phyloP scores from a whole-genome alignment of 2,329 filamentous ascomycete species.

The Cercospora canescens region DNA sequence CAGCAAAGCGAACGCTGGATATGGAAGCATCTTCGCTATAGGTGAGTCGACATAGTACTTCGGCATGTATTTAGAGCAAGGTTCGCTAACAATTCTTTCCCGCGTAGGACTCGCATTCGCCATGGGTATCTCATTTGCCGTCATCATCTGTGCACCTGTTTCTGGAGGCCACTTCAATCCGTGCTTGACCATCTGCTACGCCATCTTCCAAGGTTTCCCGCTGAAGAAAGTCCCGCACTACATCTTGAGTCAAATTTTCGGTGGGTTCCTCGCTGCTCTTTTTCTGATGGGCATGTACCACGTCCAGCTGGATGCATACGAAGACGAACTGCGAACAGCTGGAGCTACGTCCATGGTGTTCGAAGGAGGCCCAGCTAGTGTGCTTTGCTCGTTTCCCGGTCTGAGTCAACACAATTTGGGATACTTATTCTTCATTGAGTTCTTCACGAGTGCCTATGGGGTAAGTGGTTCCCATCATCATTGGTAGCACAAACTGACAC shows the following conservation, averaged over 20 bases:
- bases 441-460: conserved; percentile 60
- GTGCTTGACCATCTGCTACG: conserved; percentile 43
- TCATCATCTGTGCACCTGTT: conserved; percentile 56
- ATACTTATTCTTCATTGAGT: conserved; percentile 60
- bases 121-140: conserved; percentile 59
- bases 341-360: conserved; percentile 42
- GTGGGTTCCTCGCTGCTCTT: conserved; percentile 57
- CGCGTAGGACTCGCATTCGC: conserved; percentile 49
- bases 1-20: conserved; percentile 44
- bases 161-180: conserved; percentile 46
- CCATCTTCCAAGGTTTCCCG: conserved; percentile 59
- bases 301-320: conserved; percentile 48
- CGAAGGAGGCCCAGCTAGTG: conserved; percentile 52
- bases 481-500: conserved; percentile 27
- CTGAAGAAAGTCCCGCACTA: conserved; percentile 60
- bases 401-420: conserved; percentile 54
- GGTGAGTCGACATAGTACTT: conserved; percentile 34
- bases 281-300: conserved; percentile 59
- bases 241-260: conserved; percentile 57
- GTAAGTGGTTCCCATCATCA: not conserved
- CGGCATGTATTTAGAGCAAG: too few species aligned
- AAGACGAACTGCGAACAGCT: conserved; percentile 41
- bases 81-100: not conserved
- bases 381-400: conserved; percentile 57
- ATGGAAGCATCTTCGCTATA: conserved; percentile 57